Percentiles rank a stretch among this genome's conserved stretches.
Conservation (phyloP, 306 rosid genomes). For the Casuarina equisetifolia region DNA sequence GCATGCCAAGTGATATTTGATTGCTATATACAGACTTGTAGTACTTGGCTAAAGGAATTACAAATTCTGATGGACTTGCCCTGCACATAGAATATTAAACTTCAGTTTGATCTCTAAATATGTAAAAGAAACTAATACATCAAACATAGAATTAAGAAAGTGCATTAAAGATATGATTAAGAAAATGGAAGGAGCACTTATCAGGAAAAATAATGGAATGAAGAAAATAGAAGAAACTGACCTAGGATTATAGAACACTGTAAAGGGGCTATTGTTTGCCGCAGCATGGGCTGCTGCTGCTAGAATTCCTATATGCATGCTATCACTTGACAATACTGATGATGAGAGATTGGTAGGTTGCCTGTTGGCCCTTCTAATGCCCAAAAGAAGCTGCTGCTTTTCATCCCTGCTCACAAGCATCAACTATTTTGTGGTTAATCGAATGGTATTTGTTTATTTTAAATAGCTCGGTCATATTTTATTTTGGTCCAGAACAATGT, state of each 20-base stretch:
- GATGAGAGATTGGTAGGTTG: slow-evolving; percentile 83
- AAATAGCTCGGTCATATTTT: not conserved
- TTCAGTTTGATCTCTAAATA: slow-evolving; percentile 4
- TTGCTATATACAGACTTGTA: slow-evolving; percentile 92
- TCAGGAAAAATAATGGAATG: not conserved
- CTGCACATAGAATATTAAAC: slow-evolving; percentile 44
- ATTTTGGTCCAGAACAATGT: not conserved
- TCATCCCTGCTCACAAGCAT: slow-evolving; percentile 65
- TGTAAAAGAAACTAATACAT: slow-evolving; percentile 9
- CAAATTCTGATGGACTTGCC: slow-evolving; percentile 98
- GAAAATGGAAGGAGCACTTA: not conserved
- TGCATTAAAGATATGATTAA: slow-evolving; percentile 15
- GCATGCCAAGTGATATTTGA: slow-evolving; percentile 93
- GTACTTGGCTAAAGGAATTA: slow-evolving; percentile 94
- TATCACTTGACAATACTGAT: slow-evolving; percentile 87
- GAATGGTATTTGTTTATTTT: not conserved
- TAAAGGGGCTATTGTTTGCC: slow-evolving; percentile 88
- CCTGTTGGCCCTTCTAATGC: slow-evolving; percentile 89
- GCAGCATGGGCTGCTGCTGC: slow-evolving; percentile 99
- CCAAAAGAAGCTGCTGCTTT: slow-evolving; percentile 93
- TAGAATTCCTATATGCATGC: slow-evolving; percentile 98
- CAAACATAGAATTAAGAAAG: slow-evolving; percentile 5
- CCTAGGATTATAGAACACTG: slow-evolving; percentile 93
- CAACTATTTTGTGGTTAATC: slow-evolving; percentile 1
- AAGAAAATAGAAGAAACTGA: slow-evolving; percentile 23